These are phyloP conservation scores for Cercospora brassicicola DNA, from an alignment of 2,329 filamentous ascomycete species.

Conservation along the genomic window DNA sequence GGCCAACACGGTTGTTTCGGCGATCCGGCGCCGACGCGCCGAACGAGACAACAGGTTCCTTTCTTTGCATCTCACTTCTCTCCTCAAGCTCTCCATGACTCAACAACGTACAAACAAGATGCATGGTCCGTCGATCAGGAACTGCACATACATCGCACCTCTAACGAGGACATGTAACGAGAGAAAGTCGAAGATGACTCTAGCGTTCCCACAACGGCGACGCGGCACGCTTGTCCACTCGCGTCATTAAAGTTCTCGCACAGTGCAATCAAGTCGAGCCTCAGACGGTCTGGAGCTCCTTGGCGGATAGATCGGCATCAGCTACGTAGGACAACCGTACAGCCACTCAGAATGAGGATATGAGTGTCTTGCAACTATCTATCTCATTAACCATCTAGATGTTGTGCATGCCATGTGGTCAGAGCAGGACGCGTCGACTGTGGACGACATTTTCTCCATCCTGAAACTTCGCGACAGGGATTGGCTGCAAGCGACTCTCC, in stretches of 20 bases:
- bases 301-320: slow-evolving; percentile 6
- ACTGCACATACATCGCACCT: too few relatives aligned
- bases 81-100: not conserved
- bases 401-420: slow-evolving; percentile 10
- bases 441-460: slow-evolving; percentile 13
- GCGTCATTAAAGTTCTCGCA: not conserved
- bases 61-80: not conserved
- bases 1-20: not conserved
- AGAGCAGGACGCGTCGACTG: slow-evolving; percentile 9
- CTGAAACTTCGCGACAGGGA: slow-evolving; percentile 14
- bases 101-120: not conserved
- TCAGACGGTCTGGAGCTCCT: slow-evolving; percentile 2
- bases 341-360: not conserved
- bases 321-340: slow-evolving; percentile 1
- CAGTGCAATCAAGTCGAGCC: not conserved
- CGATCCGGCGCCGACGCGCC: not conserved
- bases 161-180: not conserved
- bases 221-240: not conserved
- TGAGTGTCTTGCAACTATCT: not conserved
- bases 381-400: not conserved
- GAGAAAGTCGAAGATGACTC: not conserved
- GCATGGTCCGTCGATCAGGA: not conserved
- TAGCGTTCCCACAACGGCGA: not conserved
- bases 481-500: slow-evolving; percentile 15
- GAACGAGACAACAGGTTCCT: not conserved